These are phyloP conservation scores for Aspergillus ostianus DNA, from an alignment of 495 filamentous ascomycete species.

Conservation along the genomic window DNA sequence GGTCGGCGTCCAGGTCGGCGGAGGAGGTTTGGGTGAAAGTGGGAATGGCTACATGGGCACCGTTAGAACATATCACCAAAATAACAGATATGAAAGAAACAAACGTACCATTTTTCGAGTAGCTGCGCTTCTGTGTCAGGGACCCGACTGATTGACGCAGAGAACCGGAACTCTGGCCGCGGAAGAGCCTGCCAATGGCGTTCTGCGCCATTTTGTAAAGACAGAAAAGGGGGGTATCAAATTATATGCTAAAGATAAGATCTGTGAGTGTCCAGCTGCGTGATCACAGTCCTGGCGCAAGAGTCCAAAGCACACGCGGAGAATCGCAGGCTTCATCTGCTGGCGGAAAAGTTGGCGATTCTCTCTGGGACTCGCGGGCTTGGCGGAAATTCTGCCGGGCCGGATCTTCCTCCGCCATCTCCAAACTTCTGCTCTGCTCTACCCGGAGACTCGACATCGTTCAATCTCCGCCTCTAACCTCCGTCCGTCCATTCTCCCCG, in stretches of 20 bases:
- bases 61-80: not conserved
- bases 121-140: slow-evolving; percentile 34
- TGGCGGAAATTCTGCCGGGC: slow-evolving; percentile 46
- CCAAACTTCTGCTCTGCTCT: slow-evolving; percentile 20
- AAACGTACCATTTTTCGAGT: slow-evolving; percentile 35
- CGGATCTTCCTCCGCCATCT: slow-evolving; percentile 14
- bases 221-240: slow-evolving; percentile 1
- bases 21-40: slow-evolving; percentile 50
- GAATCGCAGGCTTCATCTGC: slow-evolving; percentile 7
- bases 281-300: not conserved
- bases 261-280: not conserved
- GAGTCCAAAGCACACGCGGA: slow-evolving; percentile 11
- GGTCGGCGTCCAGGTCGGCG: slow-evolving; percentile 49
- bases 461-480: slow-evolving; percentile 1
- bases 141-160: slow-evolving; percentile 34
- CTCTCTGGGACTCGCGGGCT: slow-evolving; percentile 26
- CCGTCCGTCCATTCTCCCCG: slow-evolving; percentile 2
- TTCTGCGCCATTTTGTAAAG: slow-evolving; percentile 35
- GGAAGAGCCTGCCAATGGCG: slow-evolving; percentile 40
- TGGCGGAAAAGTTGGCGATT: slow-evolving; percentile 27
- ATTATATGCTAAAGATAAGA: not conserved
- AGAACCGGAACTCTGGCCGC: slow-evolving; percentile 28
- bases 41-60: slow-evolving; percentile 39
- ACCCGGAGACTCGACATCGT: not conserved
- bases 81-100: not conserved